phyloP scores from a whole-genome alignment of 1,139 yeast genomes.

The Suhomyces wounanorum region DNA sequence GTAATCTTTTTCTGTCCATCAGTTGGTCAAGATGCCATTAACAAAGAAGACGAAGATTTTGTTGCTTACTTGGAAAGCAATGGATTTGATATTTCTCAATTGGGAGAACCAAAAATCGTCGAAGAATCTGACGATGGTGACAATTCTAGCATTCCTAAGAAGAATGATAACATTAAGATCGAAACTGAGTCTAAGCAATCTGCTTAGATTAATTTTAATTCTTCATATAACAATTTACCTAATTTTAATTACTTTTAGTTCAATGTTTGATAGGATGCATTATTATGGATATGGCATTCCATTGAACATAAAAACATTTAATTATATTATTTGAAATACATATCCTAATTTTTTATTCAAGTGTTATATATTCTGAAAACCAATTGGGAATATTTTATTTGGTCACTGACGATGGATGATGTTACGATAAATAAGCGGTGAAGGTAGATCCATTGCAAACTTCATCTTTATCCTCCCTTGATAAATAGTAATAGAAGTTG shows the following conservation, averaged over 20 bases:
- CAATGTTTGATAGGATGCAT: background rate
- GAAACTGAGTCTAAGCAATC: slow-evolving; percentile 14
- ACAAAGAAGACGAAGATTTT: slow-evolving; percentile 74
- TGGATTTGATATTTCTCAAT: slow-evolving; percentile 58
- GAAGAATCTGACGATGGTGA: slow-evolving; percentile 13
- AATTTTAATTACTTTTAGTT: background rate
- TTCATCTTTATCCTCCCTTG: no score
- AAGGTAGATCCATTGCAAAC: no score
- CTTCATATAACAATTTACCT: background rate
- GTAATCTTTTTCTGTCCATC: slow-evolving; percentile 76
- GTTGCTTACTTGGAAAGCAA: slow-evolving; percentile 58
- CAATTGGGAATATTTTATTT: no score
- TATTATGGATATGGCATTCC: no score
- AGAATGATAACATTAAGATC: slow-evolving; percentile 7
- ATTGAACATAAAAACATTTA: background rate
- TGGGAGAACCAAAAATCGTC: slow-evolving; percentile 39
- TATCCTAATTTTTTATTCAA: background rate
- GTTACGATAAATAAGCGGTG: no score
- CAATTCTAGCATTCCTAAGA: slow-evolving; percentile 3
- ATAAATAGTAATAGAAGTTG: no score
- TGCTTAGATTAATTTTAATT: background rate
- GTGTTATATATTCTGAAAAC: no score
- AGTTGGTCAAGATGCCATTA: slow-evolving; percentile 80
- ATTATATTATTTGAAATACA: background rate
- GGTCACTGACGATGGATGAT: no score